Base-by-base conservation (phyloP, 2,329 filamentous ascomycete genomes). In the Hortaea werneckii region DNA sequence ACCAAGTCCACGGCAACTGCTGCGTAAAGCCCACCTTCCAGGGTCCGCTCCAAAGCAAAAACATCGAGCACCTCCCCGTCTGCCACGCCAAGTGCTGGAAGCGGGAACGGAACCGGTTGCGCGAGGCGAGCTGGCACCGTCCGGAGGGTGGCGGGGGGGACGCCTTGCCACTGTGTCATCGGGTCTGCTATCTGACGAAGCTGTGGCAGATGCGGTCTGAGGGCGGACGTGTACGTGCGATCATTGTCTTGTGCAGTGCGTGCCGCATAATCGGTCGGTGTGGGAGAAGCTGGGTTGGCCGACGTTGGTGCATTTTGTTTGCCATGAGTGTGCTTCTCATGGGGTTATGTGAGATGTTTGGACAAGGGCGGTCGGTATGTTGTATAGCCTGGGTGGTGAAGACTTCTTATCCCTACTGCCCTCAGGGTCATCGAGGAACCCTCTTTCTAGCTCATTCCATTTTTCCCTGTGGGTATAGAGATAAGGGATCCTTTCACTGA, bases 81-180 rank as follows among this genome's bases (percentile, higher is more conserved):
- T 46, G 44, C 35, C 44, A 46, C 37, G 13, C 29, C 34, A 37
- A 37, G 37, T 46, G 44, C 40, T 46, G 30, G 39, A 42, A 30
- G 40, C 11, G 13, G 13, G 44, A 46, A 28, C 13, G 41, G 29
- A 35, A 46, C n/a, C 44, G 44, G 6, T 29, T 46, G n/a, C 28
- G 40, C 12, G 12, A 26, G 5, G 44, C 29, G 20, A 13, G 29
- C 12, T 29, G 13, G 37, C 26, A 45, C n/a, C 37, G 32, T 11
- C 29, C n/a, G 34, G 40, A 42, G 29, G 28, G n/a, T 9, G 10
- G 28, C n/a, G 26, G 30, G 28, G 27, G 34, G 7, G 37, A 34
- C 42, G n/a, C 13, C 6, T 20, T 46, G 29, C 40, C 13, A 13
- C 40, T 46, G 11, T 46, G 44, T 40, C 44, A 46, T 38, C 44